phyloP scores from a whole-genome alignment of 805 yeast species.

The Nakazawaea anatomiae region DNA sequence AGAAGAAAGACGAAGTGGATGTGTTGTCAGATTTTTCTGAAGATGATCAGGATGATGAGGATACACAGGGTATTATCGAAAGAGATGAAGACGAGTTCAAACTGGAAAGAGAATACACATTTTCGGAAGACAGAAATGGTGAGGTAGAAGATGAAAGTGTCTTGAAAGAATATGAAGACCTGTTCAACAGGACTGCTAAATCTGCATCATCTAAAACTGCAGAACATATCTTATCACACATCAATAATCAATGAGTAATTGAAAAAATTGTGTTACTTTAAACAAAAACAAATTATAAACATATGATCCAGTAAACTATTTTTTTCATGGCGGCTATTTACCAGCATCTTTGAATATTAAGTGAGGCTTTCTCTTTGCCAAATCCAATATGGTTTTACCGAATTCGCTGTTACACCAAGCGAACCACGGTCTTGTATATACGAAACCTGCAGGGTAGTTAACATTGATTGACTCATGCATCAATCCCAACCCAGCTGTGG shows the following conservation, averaged over 20 bases:
- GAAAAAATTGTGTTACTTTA: no score
- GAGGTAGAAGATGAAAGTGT: slow-evolving; percentile 52
- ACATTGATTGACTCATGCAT: slow-evolving; percentile 83
- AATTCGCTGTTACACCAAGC: slow-evolving; percentile 93
- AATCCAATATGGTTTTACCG: slow-evolving; percentile 76
- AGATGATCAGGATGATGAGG: slow-evolving; percentile 43
- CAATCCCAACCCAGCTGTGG: slow-evolving; percentile 71
- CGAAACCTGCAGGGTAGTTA: slow-evolving; percentile 35
- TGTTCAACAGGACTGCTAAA: slow-evolving; percentile 60
- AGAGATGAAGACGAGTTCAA: slow-evolving; percentile 32
- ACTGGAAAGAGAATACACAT: slow-evolving; percentile 61
- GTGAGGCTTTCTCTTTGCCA: slow-evolving; percentile 70
- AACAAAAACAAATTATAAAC: no score
- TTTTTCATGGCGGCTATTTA: no score
- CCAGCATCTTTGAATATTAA: slow-evolving; percentile 45
- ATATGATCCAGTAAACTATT: no score
- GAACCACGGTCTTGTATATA: slow-evolving; percentile 85
- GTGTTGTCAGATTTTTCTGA: slow-evolving; percentile 45
- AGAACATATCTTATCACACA: slow-evolving; percentile 65
- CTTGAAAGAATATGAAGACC: slow-evolving; percentile 67
- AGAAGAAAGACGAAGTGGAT: slow-evolving; percentile 30
- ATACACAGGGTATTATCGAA: slow-evolving; percentile 38
- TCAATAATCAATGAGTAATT: slow-evolving; percentile 29
- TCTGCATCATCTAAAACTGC: slow-evolving; percentile 62
- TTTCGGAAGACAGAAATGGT: slow-evolving; percentile 55